phyloP scores from a whole-genome alignment of 2,329 filamentous ascomycete species.

The Penicillium brevicompactum region DNA sequence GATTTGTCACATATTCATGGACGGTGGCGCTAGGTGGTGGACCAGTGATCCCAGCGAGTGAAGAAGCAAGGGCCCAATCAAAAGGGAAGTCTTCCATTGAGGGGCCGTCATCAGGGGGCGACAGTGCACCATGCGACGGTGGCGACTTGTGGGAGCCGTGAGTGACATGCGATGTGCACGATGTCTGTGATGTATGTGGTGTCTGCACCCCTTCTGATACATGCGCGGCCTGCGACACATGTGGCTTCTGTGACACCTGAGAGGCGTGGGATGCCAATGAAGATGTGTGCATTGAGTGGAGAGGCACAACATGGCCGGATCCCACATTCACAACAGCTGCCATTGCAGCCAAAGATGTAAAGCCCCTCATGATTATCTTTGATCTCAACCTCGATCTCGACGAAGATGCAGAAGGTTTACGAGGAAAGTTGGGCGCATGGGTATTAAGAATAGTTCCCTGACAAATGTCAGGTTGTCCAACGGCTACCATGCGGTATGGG shows the following conservation, averaged over 20 bases:
- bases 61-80: constrained; percentile 1
- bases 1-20: background rate
- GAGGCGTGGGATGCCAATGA: background rate
- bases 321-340: constrained; percentile 10
- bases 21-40: background rate
- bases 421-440: background rate
- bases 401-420: background rate
- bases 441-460: background rate
- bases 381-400: constrained; percentile 11
- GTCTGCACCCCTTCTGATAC: no score
- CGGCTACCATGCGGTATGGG: constrained; percentile 12
- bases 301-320: constrained; percentile 19
- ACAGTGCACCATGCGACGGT: background rate
- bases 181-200: no score
- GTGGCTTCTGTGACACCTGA: no score
- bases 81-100: background rate
- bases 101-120: background rate
- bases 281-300: background rate
- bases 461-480: background rate
- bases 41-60: constrained; percentile 1
- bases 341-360: constrained; percentile 13
- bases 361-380: constrained; percentile 19
- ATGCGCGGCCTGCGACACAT: no score
- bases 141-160: background rate
- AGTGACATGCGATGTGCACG: no score